Base-by-base conservation (phyloP, 345 rosid genomes). In the Acer campestre region DNA sequence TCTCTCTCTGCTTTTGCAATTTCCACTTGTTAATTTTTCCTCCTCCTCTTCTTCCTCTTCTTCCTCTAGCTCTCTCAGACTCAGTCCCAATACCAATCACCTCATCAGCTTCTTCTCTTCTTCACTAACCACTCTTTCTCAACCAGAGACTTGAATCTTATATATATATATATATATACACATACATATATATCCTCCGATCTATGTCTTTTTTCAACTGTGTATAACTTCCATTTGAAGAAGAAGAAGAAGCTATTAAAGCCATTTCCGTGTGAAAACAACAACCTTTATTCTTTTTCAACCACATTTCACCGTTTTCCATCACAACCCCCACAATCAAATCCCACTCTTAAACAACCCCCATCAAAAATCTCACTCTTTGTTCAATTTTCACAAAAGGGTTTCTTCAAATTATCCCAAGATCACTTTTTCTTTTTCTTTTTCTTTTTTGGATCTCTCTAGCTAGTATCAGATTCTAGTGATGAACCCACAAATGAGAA, bases 401-500 rank as follows among this genome's bases (percentile, higher is more conserved):
- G 46, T 29, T 8, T 59, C 63, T 16, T 20, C 61, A 49, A 18
- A 51, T 23, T 10, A 31, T 0, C 42, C 59, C n/a, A 13, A 48
- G 44, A 48, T 70, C 42, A 3, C 22, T 2, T 70, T 7, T 46
- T 22, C 25, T 14, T 49, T 9, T 31, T 0, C 10, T 9, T n/a
- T 2, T 40, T 2, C 2, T 20, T 73, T 38, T 53, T 38, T 9
- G 4, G 0, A 1, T 14, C 31, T 48, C 53, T 8, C 11, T 13
- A 14, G 40, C 38, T 35, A 35, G 38, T 8, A 42, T 9, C 42
- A 61, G 31, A 10, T 56, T 42, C 2, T 70, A 46, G 27, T 53
- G 66, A 75, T 80, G 78, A 68, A 73, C 16, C 70, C 70, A n/a
- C 56, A 17, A 46, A 77, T 75, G 53, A 72, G 82, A 53, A 25